Conservation (phyloP, 2,329 filamentous ascomycete species). For the Aureobasidium musti region DNA sequence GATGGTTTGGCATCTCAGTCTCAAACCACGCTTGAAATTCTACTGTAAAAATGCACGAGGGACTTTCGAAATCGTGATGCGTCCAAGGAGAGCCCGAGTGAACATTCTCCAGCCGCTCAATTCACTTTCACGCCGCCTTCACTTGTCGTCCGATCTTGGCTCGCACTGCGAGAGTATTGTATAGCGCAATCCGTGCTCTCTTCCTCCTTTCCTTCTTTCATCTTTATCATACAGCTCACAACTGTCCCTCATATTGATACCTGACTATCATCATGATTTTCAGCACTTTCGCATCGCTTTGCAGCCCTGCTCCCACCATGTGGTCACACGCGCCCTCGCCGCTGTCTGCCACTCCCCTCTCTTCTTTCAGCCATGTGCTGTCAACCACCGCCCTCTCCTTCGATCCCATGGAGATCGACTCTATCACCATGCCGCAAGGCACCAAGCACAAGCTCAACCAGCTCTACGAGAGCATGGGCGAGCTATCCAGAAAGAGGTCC, state of each 20-base stretch:
- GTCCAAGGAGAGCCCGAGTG: neutral
- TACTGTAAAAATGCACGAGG: neutral
- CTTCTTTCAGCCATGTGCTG: neutral
- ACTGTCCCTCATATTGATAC: neutral
- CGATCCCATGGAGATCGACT: constrained; percentile 5
- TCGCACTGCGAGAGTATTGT: neutral
- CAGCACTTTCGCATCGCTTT: neutral
- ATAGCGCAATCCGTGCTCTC: neutral
- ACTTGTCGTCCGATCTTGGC: neutral
- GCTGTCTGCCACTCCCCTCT: neutral
- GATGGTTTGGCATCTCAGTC: neutral
- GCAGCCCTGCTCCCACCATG: neutral
- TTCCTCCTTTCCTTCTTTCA: constrained; percentile 2
- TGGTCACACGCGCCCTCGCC: neutral
- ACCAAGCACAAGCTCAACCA: neutral
- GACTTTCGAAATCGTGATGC: neutral
- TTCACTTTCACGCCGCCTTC: neutral
- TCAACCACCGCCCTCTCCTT: neutral
- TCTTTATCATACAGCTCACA: neutral
- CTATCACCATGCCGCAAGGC: neutral
- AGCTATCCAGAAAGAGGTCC: neutral
- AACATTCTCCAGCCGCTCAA: neutral
- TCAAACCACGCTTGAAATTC: neutral
- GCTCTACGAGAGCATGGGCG: constrained; percentile 2
- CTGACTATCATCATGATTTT: neutral